Base-by-base conservation (phyloP, 2,329 filamentous ascomycete species). In the Aspergillus neoniger region DNA sequence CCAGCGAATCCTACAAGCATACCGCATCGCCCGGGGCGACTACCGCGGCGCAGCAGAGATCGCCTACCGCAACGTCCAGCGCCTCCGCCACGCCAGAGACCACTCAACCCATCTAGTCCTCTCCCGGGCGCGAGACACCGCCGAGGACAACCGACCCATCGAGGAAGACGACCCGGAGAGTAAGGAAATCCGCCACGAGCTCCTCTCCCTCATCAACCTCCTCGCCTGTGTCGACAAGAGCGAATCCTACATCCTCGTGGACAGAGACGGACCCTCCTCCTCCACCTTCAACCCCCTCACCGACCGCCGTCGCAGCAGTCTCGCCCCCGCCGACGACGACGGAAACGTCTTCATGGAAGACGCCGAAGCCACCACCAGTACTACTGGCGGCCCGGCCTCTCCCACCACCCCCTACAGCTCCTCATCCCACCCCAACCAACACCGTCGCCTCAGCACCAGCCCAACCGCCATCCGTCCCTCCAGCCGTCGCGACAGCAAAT, bases 191-290 rank as follows among this genome's bases (percentile, higher is more conserved):
- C 71, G 78, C 50, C 86, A 90, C 67, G 89, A 91, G 70, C 95
- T 96, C 69, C 80, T 98, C n/a, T 84, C 92, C 63, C 85, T 99
- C 48, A 96, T 99, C 79, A 99, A 99, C 74, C 89, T 92, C 1
- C 82, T 99, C 62, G 91, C 90, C 66, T 96, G 92, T 65, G 92
- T 97, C 43, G 87, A 91, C 52, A 82, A 88, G 60, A 87, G 91
- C 63, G 90, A 96, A 70, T 89, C 89, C 1, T 99, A 96, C 85
- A 73, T 87, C 21, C 70, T 80, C n/a, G 77, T 87, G 17, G 81
- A 83, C 43, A 70, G 74, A 36, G 66, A 69, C 6, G 54, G 60
- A 15, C 32, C 32, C 1, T 36, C 32, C 12, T 36, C 32, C 12
- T 36, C 32, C 12, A 5, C 41, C 57, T 64, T 19, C 60, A 62